phyloP scores from a whole-genome alignment of 495 filamentous ascomycete genomes.

The Tuber microsphaerosporum region DNA sequence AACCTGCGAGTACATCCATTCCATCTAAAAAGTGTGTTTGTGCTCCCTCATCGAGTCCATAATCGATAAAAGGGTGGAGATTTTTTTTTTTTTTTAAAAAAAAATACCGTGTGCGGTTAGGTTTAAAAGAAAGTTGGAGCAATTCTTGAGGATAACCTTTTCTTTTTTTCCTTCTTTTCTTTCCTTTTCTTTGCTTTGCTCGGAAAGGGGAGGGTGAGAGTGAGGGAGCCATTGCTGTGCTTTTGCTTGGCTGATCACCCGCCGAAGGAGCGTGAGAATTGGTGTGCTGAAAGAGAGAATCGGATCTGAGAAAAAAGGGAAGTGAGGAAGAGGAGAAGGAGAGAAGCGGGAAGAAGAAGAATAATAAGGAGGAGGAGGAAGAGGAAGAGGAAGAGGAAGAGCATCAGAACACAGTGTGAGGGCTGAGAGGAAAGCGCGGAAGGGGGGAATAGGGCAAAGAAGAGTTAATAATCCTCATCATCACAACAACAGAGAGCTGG shows the following conservation, averaged over 20 bases:
- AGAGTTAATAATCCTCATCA: conserved; percentile 1
- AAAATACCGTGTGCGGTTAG: neutral
- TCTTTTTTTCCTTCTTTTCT: neutral
- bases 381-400: neutral
- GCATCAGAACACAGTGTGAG: neutral
- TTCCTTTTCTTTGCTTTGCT: neutral
- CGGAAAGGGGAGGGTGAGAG: neutral
- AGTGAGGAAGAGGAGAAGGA: neutral
- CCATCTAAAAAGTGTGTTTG: conserved; percentile 3
- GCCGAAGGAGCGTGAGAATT: neutral
- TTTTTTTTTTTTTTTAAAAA: too few relatives aligned
- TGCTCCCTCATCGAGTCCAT: neutral
- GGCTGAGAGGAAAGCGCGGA: neutral
- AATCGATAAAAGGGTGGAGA: neutral
- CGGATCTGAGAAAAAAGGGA: neutral
- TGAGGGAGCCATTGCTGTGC: neutral
- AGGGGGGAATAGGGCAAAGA: neutral
- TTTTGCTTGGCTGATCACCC: neutral
- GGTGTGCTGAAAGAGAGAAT: neutral
- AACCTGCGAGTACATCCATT: neutral
- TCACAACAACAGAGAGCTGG: neutral
- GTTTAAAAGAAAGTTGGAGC: neutral
- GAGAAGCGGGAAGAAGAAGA: neutral
- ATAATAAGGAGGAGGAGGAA: neutral
- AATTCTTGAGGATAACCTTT: conserved; percentile 4